A percentile compares a stretch with the other conserved stretches of the same genome.
Conservation (phyloP, 495 filamentous ascomycete genomes). For the Stereocaulon alpinum region DNA sequence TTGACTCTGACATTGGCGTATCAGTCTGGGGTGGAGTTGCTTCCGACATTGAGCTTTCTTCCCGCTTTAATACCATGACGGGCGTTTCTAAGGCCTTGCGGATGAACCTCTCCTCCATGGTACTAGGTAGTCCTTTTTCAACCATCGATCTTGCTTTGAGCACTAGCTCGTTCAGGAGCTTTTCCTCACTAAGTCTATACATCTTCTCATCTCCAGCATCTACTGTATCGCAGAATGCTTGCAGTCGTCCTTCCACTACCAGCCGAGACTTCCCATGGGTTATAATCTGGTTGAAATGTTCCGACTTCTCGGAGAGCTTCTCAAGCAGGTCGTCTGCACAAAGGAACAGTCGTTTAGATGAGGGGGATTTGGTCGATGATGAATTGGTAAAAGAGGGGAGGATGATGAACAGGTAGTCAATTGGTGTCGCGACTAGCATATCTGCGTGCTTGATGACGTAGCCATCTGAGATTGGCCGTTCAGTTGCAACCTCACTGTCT, state of each 20-base stretch:
- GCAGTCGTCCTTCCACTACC: conserved; percentile 43
- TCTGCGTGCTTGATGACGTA: conserved; percentile 52
- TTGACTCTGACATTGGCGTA: conserved; percentile 29
- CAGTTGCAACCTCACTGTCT: not conserved
- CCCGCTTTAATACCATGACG: conserved; percentile 48
- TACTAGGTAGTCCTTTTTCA: conserved; percentile 54
- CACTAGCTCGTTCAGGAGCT: conserved; percentile 56
- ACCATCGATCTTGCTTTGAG: conserved; percentile 64
- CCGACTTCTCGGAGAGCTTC: conserved; percentile 41
- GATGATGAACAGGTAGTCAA: conserved; percentile 77
- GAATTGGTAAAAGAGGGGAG: conserved; percentile 52
- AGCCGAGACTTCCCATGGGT: conserved; percentile 35
- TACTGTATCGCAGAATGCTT: conserved; percentile 62
- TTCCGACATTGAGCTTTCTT: conserved; percentile 26
- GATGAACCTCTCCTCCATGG: conserved; percentile 81
- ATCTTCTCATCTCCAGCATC: conserved; percentile 72
- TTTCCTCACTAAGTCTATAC: conserved; percentile 63
- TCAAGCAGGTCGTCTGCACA: conserved; percentile 76
- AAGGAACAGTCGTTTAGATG: conserved; percentile 56
- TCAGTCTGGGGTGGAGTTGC: conserved; percentile 18
- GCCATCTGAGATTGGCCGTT: conserved; percentile 24
- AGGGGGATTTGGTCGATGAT: conserved; percentile 29
- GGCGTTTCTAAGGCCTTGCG: conserved; percentile 64
- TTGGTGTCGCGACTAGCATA: conserved; percentile 69
- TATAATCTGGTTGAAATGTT: conserved; percentile 48